Evolutionary conservation across 179 eudicot genomes (phyloP), one percentile per base, ranked within the genome.

Genomic region (Gypsophila paniculata): DNA sequence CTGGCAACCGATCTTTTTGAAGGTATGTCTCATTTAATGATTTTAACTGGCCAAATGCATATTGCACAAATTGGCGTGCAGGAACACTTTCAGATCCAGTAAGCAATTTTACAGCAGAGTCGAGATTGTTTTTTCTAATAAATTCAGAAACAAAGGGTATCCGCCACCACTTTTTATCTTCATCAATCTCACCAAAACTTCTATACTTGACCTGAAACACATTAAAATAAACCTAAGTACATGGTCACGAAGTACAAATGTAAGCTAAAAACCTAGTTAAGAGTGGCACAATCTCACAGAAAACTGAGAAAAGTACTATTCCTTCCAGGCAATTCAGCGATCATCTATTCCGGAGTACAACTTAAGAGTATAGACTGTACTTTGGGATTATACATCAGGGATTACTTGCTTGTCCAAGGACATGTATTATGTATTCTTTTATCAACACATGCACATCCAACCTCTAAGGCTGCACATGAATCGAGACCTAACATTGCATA

Each of bases 81-180:
- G 88, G 96, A 61, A 94, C 92, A 46, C 91, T 85, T 71, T 89
- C 99, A 68, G 99, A 89, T 46, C 96, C 96, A 80, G 83, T 73
- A 81, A 90, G 76, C 87, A 60, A 87, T 70, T 85, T 88, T 61
- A 91, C 69, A 68, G 97, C 90, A 76, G 97, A 81, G 42, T 86
- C 97, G 70, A 89, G 76, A 64, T 86, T 89, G 70, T 80, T 82
- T 34, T 82, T 87, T 36, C 82, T 76, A 53, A 94, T 86, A 82
- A 94, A 88, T 64, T 91, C 97, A 61, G 96, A 85, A 39, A 94
- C 76, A 77, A 94, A 81, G 36, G 96, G 96, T 77, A 89, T 84
- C 72, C 76, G 79, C 99, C 96, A 90, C 96, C 92, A 85, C 67
- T 81, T 80, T 74, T 85, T 90, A 70, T 89, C 99, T 73, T 91